Evolutionary conservation across 129 eudicot genomes (phyloP), one percentile per base, ranked within the genome.

Genomic region (Pseudognaphalium luteoalbum): DNA sequence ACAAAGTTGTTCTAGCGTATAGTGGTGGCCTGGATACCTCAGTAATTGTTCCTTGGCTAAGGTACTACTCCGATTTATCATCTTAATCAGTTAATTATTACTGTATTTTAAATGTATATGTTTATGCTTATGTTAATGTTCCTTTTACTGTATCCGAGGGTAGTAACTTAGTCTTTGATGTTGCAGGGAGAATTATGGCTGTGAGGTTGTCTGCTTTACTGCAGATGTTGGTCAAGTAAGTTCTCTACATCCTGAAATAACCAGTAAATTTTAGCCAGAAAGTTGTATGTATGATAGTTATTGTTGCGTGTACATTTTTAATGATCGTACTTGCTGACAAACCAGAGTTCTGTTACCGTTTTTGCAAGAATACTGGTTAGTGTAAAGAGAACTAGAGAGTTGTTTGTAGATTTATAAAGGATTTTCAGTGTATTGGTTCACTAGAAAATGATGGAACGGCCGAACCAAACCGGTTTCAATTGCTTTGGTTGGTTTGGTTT

Each of bases 171-270:
- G 19, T 12, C 5, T 11, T 5, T 25, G 28, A 61, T 7, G 3
- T 12, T 28, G 37, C 19, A 61, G 98, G 90, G 97, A 90, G 85
- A 90, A 93, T 67, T 93, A 93, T 88, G 98, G 98, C 57, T 93
- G 97, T 51, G 98, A 93, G 88, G 98, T 93, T 81, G 98, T 93
- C 47, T 93, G 98, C 83, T 93, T 93, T 79, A 93, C 97, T 78
- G 98, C 98, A 56, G 98, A 93, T 93, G 98, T 93, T 74, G 98
- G 97, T 34, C 98, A 93, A 82, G 98, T 93, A 88, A 66, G 98
- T 82, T 71, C 41, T 54, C 3, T 21, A 19, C 11, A 57, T 21
- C 17, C 52, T 44, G 17, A 12, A 12, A 44, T 44, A 12, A 12
- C 52, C 0, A 44, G 52, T 44, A 44, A 44, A 44, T 44, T 44